Evolutionary conservation across 306 rosid species (phyloP).

Genomic region (Quercus wislizeni): DNA sequence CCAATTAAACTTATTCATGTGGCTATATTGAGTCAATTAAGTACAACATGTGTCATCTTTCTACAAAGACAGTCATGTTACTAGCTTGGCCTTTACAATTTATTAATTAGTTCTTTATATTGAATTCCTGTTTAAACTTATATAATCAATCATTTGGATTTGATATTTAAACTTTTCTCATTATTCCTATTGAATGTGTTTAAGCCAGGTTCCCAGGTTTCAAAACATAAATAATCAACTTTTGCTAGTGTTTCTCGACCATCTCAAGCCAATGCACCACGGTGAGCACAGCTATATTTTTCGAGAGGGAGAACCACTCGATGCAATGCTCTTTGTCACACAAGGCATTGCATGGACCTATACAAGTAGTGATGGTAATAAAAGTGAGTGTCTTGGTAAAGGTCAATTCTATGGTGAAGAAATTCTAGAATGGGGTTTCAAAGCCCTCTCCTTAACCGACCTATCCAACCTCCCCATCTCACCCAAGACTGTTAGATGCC

Average conservation of each 20-base stretch:
- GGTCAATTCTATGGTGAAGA: conserved; percentile 20
- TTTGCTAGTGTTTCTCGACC: not conserved
- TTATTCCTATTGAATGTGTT: not conserved
- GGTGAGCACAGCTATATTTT: not conserved
- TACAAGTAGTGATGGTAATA: not conserved
- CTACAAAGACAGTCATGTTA: too few relatives aligned
- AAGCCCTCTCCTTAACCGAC: too few relatives aligned
- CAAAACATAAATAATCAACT: not conserved
- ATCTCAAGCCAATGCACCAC: not conserved
- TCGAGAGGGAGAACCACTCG: not conserved
- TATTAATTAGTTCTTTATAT: too few relatives aligned
- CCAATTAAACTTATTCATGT: too few relatives aligned
- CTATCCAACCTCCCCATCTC: too few relatives aligned
- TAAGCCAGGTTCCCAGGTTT: not conserved
- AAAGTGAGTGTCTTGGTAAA: not conserved
- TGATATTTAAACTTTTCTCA: not conserved
- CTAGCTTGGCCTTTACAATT: too few relatives aligned
- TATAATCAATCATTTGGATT: too few relatives aligned
- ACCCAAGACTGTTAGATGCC: too few relatives aligned
- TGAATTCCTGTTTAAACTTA: too few relatives aligned
- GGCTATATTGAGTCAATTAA: too few relatives aligned
- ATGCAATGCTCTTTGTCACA: not conserved
- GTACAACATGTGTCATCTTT: too few relatives aligned
- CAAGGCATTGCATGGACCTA: not conserved
- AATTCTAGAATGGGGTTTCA: not conserved